These are phyloP conservation scores for Cystobasidiaceae sp. DNA, from an alignment of 1,284 basidiomycete species.

Conservation along the genomic window DNA sequence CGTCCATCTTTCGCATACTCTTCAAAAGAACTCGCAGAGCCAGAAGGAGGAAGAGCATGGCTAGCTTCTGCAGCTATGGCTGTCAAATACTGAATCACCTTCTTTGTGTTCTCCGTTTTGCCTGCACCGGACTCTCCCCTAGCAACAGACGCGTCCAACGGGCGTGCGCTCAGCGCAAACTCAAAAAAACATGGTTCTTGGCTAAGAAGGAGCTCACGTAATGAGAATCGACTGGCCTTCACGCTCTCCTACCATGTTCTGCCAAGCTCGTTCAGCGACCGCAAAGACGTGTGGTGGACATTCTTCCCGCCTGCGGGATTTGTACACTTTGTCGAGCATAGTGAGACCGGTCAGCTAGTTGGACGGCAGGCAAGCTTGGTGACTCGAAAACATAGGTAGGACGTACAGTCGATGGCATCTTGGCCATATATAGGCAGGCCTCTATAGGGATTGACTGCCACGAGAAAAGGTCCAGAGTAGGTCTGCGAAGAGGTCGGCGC, in stretches of 20 bases:
- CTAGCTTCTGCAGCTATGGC: slow-evolving; percentile 80
- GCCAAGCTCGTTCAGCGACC: slow-evolving; percentile 95
- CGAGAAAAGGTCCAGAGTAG: slow-evolving; percentile 92
- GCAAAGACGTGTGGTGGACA: slow-evolving; percentile 97
- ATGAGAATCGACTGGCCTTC: slow-evolving; percentile 98
- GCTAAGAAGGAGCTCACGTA: slow-evolving; percentile 60
- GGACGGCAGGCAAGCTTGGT: not conserved
- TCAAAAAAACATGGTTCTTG: not conserved
- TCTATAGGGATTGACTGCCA: slow-evolving; percentile 97
- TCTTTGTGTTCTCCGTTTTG: slow-evolving; percentile 99
- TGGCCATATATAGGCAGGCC: slow-evolving; percentile 80
- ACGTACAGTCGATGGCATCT: slow-evolving; percentile 37
- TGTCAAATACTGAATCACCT: slow-evolving; percentile 98
- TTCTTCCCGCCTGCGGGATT: slow-evolving; percentile 83
- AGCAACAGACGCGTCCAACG: not conserved
- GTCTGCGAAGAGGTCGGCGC: slow-evolving; percentile 61
- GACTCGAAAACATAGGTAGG: not conserved
- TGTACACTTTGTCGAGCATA: slow-evolving; percentile 86
- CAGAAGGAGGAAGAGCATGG: slow-evolving; percentile 53
- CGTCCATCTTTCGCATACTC: slow-evolving; percentile 40
- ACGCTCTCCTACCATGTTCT: slow-evolving; percentile 94
- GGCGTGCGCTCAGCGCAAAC: not conserved
- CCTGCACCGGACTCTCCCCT: slow-evolving; percentile 98
- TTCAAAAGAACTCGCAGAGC: slow-evolving; percentile 46
- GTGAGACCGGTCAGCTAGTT: not conserved